These are phyloP conservation scores for Populus davidiana DNA, from an alignment of 345 rosid genomes.

Conservation along the genomic window DNA sequence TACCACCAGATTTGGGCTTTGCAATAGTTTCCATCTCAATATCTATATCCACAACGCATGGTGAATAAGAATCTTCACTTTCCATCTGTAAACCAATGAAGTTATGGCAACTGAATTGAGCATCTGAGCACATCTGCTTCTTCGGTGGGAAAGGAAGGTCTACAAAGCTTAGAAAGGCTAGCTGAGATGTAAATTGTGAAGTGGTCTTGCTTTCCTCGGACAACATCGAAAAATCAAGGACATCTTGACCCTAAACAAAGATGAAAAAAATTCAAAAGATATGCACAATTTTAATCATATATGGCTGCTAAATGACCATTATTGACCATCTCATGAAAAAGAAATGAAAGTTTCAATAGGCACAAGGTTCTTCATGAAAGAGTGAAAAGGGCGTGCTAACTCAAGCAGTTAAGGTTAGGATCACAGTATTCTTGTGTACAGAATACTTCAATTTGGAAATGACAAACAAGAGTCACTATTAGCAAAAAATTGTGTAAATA, in stretches of 20 bases:
- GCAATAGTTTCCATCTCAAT: constrained; percentile 51
- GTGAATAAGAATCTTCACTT: constrained; percentile 50
- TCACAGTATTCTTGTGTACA: background rate
- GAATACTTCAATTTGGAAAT: background rate
- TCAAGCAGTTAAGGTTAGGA: background rate
- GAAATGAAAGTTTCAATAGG: background rate
- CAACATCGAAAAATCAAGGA: constrained; percentile 57
- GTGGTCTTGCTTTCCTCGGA: constrained; percentile 52
- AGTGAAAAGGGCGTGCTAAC: background rate
- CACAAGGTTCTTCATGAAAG: background rate
- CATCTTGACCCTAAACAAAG: constrained; percentile 54
- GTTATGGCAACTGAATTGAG: constrained; percentile 51
- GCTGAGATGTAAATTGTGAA: constrained; percentile 39
- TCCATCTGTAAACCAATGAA: constrained; percentile 56
- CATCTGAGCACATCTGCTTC: constrained; percentile 46
- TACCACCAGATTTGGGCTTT: constrained; percentile 39
- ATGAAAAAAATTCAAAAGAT: background rate
- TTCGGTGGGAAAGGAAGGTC: constrained; percentile 56
- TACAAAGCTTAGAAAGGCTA: constrained; percentile 59
- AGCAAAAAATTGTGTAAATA: background rate
- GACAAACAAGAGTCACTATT: background rate
- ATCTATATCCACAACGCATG: constrained; percentile 65
- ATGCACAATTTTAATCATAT: background rate
- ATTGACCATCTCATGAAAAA: background rate
- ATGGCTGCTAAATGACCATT: background rate